Conservation (phyloP, 352 stramenopile species). For the Pythium pyrilobum region DNA sequence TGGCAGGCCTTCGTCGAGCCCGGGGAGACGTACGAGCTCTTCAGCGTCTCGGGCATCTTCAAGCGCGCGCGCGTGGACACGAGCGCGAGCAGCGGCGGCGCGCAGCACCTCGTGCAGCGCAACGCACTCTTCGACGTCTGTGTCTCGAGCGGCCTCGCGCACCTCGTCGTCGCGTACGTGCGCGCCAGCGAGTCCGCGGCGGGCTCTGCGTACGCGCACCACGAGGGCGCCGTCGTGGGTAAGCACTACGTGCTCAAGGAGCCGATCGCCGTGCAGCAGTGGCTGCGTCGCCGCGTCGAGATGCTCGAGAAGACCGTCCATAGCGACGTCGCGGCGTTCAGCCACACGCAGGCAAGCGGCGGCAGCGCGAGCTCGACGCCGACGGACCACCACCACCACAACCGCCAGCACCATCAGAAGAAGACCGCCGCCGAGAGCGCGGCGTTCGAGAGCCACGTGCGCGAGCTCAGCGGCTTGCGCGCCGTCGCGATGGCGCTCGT, state of each 20-base stretch:
- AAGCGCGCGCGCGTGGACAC: constrained; percentile 27
- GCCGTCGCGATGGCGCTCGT: constrained; percentile 63
- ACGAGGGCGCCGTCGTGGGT: constrained; percentile 9
- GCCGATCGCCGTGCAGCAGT: constrained; percentile 78
- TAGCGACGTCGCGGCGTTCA: constrained; percentile 12
- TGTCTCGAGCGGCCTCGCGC: constrained; percentile 58
- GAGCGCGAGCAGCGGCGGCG: background rate
- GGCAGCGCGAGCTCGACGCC: constrained; percentile 5
- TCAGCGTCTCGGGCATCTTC: constrained; percentile 61
- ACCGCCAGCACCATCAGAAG: constrained; percentile 1
- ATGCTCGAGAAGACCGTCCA: constrained; percentile 48
- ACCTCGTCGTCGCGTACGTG: constrained; percentile 72
- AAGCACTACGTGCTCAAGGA: constrained; percentile 74
- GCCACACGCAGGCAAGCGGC: constrained; percentile 13
- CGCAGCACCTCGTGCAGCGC: constrained; percentile 48
- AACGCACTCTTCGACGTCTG: constrained; percentile 76
- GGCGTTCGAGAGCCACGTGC: constrained; percentile 35
- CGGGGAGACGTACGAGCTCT: constrained; percentile 83
- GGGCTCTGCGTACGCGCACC: constrained; percentile 9
- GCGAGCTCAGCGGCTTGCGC: constrained; percentile 62
- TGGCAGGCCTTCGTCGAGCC: constrained; percentile 78
- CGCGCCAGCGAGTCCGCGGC: constrained; percentile 19
- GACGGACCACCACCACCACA: constrained; percentile 17
- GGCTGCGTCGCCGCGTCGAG: constrained; percentile 53
- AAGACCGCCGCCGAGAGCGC: constrained; percentile 9